Evolutionary conservation across 768 basidiomycete species (phyloP), one percentile per base, ranked within the genome.

Genomic region (Leucosporidium scottii): DNA sequence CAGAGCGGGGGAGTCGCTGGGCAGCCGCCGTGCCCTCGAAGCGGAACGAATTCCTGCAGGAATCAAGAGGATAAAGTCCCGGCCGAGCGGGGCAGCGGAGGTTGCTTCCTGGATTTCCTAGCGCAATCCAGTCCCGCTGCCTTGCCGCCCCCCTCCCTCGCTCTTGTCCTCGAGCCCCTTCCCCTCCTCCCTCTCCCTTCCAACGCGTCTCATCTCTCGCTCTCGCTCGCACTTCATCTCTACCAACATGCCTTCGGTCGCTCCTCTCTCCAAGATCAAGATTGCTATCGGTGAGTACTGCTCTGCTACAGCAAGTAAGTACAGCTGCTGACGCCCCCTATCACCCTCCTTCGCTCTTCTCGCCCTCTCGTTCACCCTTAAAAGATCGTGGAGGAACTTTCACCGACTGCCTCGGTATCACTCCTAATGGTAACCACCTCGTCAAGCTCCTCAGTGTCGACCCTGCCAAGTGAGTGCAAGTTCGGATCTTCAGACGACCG

Each of bases 401-500:
- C 51, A 61, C 58, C 28, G 68, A 65, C 54, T 55, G 50, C n/a
- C 55, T 61, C 6, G 64, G 63, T 31, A 61, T 61, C 59, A 61
- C 18, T 30, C 25, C 58, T 15, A 54, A 60, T 28, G 59, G 64
- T 13, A 65, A 65, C 53, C 49, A 54, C 51, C 63, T 69, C 44
- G 53, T 69, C 63, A 68, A 64, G 57, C 67, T 68, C 7, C 62
- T 63, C 10, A 62, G 55, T 20, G 67, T 66, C 4, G 64, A 66
- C 30, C 64, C 64, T 2, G 53, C 64, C 17, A 65, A 65, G 64
- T 65, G 36, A 56, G 64, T 59, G 6, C 28, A 20, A 51, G 6
- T 51, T 4, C 49, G 27, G 59, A n/a, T n/a, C n/a, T n/a, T n/a
- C n/a, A n/a, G n/a, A n/a, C n/a, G n/a, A n/a, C n/a, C n/a, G n/a